A percentile compares a stretch with the other conserved stretches of the same genome.
These are phyloP conservation scores for Hypoxylon perforatum DNA, from an alignment of 495 filamentous ascomycete genomes.

Conservation along the genomic window DNA sequence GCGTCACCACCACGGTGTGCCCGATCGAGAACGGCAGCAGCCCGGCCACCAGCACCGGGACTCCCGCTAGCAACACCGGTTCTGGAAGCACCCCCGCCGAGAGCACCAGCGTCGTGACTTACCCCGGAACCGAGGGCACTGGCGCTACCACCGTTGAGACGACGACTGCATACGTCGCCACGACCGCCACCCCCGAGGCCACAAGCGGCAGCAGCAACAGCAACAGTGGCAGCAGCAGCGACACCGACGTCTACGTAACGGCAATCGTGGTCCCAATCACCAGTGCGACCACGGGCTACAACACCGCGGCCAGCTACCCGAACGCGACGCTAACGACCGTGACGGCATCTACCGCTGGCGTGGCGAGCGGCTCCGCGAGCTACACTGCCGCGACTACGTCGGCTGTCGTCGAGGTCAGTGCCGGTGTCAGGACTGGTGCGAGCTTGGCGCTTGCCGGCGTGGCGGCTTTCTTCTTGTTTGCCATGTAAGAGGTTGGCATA, in stretches of 20 bases:
- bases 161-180: background rate
- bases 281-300: conserved; percentile 27
- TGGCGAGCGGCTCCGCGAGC: conserved; percentile 1
- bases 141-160: conserved; percentile 8
- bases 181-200: conserved; percentile 4
- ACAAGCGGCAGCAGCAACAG: conserved; percentile 22
- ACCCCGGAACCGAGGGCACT: conserved; percentile 18
- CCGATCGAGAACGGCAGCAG: conserved; percentile 36
- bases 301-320: too few relatives aligned
- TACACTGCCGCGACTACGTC: conserved; percentile 7
- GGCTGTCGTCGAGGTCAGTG: conserved; percentile 38
- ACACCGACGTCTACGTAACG: conserved; percentile 28
- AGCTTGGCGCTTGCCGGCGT: conserved; percentile 46
- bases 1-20: conserved; percentile 48
- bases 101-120: conserved; percentile 3
- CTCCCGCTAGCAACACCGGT: background rate
- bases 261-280: conserved; percentile 35
- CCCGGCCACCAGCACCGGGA: conserved; percentile 2
- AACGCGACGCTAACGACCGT: conserved; percentile 30
- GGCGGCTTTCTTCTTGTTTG: conserved; percentile 45
- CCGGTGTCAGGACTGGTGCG: conserved; percentile 42
- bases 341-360: background rate
- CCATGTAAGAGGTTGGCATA: conserved; percentile 42
- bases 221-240: conserved; percentile 22
- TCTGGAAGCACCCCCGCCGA: background rate